Evolutionary conservation across 805 yeast genomes (phyloP), one percentile per base, ranked within the genome.

Genomic region (Saccharomycopsis fibuligera): DNA sequence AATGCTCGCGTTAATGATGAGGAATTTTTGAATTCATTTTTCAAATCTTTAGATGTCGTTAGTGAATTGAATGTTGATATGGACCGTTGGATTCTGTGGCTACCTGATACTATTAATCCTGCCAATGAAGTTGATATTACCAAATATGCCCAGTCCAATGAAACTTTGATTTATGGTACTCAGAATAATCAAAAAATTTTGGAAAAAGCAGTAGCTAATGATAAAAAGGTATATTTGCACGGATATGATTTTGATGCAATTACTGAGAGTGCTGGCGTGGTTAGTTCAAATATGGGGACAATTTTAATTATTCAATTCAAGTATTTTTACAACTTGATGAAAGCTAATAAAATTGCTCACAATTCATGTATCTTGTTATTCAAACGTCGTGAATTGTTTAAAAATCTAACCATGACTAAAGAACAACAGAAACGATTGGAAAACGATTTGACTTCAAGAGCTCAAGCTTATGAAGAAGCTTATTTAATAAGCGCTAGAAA

Each of bases 71-170:
- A 38, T n/a, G 37, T 25, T 21, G 49, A 51, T 5, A 42, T 51
- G 5, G 36, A 43, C 10, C 12, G 16, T 21, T 51, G 55, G 55
- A 37, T 48, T 23, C 6, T 37, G 4, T 35, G 30, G 22, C 25
- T 51, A 22, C 55, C 55, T n/a, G 41, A 43, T 19, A 46, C 35
- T 27, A 31, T 52, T n/a, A 17, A 47, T 6, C 55, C 55, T 9
- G 43, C 33, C n/a, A 21, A 36, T 12, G 22, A 16, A 25, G 16
- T 45, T 17, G 53, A 49, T 27, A 45, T 33, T 17, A 33, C 19
- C n/a, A 33, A 10, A 17, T 33, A 33, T 17, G 19, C 19, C 5
- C 8, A 33, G 6, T 9, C 19, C 39, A n/a, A n/a, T n/a, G n/a
- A n/a, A 38, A 38, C 10, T 38, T 38, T n/a, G 30, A 38, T n/a